Conservation (phyloP, 1,284 basidiomycete genomes). For the Trichosporon sp. region DNA sequence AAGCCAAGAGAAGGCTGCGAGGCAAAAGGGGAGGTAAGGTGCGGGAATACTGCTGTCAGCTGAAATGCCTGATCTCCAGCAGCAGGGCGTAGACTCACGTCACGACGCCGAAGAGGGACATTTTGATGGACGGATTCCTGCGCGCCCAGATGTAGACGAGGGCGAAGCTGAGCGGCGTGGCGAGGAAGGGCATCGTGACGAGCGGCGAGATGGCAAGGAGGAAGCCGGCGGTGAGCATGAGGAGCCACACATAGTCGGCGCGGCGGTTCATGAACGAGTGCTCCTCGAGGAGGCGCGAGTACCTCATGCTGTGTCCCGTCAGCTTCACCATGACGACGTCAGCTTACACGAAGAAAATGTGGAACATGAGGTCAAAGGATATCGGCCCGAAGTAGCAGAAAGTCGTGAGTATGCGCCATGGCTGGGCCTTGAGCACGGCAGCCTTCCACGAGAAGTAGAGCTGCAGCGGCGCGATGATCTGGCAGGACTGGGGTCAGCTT, state of each 20-base stretch:
- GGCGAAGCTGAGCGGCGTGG: constrained; percentile 67
- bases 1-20: constrained; percentile 83
- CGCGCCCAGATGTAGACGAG: constrained; percentile 97
- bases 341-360: constrained; percentile 93
- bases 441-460: constrained; percentile 86
- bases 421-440: constrained; percentile 73
- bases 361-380: constrained; percentile 91
- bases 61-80: neutral
- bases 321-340: neutral
- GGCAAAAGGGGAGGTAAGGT: constrained; percentile 86
- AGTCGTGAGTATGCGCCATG: constrained; percentile 82
- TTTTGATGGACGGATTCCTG: constrained; percentile 86
- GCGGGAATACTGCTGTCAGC: constrained; percentile 65
- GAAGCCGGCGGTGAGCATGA: constrained; percentile 72
- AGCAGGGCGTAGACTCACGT: constrained; percentile 51
- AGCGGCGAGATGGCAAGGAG: constrained; percentile 76
- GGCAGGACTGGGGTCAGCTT: constrained; percentile 66
- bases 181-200: constrained; percentile 76
- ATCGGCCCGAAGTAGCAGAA: constrained; percentile 95
- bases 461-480: constrained; percentile 80
- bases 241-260: constrained; percentile 91
- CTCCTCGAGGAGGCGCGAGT: constrained; percentile 92
- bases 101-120: constrained; percentile 88
- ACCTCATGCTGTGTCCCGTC: constrained; percentile 69
- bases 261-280: constrained; percentile 84